Evolutionary conservation across 2,329 filamentous ascomycete genomes (phyloP), one percentile per base, ranked within the genome.

Genomic region (Phaeosphaeriaceae sp.): DNA sequence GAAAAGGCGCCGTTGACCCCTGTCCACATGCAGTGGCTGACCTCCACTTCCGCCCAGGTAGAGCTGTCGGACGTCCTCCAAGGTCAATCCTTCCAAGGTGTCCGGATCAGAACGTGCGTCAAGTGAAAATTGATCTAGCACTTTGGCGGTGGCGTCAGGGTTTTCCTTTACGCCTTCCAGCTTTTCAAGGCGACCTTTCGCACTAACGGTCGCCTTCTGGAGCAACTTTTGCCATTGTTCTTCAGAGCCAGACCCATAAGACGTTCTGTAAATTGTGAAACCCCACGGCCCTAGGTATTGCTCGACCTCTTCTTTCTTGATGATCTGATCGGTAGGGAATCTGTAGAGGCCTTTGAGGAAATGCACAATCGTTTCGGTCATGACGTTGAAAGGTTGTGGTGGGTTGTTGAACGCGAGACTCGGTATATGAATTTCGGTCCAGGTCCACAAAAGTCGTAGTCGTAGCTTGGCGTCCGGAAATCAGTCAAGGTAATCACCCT

Each of bases 101-200:
- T 33, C 13, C 21, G 47, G 29, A 15, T 50, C 41, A 23, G 47
- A 50, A n/a, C 41, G 47, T 12, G 41, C 28, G 41, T 50, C 47
- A 4, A 45, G 35, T 32, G 21, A 23, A 29, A 50, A 50, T 18
- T 40, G 30, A 13, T 45, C 26, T 3, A 15, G 35, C 28, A 38
- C 41, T 30, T 38, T 44, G 8, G 36, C 20, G 15, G 29, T 40
- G 6, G 28, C 37, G 20, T 15, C 28, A 21, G 9, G 5, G 28
- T 41, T 21, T 16, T 39, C 29, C n/a, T n/a, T n/a, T 17, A 13
- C 26, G 4, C 16, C 26, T 17, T 44, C 21, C 21, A 32, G 16
- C 6, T 9, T 21, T 16, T 16, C 26, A n/a, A 42, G n/a, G 15
- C 18, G 9, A 8, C 17, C 13, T 36, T 39, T 11, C 4, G 21